A percentile compares a stretch with the other conserved stretches of the same genome.
These are phyloP conservation scores for Trypanosoma cruzi DNA, from an alignment of 208 protist species.

Conservation along the genomic window DNA sequence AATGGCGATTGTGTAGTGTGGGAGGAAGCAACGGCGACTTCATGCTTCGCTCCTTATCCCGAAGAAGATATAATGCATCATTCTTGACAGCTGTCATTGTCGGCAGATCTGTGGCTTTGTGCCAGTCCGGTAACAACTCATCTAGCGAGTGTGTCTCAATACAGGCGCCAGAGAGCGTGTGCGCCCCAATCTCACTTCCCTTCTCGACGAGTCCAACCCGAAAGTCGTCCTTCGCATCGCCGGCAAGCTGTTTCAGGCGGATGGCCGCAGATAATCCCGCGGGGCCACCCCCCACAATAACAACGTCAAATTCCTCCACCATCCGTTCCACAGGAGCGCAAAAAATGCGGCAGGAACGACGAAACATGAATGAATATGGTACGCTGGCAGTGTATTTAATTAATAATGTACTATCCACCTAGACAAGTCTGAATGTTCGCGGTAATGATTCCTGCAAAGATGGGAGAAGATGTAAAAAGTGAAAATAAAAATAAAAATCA, in stretches of 20 bases:
- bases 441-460: not conserved
- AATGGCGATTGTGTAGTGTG: constrained; percentile 93
- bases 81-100: constrained; percentile 86
- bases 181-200: constrained; percentile 94
- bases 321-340: constrained; percentile 74
- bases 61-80: constrained; percentile 92
- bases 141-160: constrained; percentile 95
- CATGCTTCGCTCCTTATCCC: constrained; percentile 44
- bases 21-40: constrained; percentile 79
- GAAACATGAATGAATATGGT: constrained; percentile 35
- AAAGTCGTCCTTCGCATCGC: constrained; percentile 77
- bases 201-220: constrained; percentile 97
- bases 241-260: constrained; percentile 94
- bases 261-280: constrained; percentile 96
- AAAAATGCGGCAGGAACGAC: constrained; percentile 34
- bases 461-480: not conserved
- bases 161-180: constrained; percentile 97
- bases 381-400: too few relatives aligned
- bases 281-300: constrained; percentile 96
- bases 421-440: too few relatives aligned
- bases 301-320: constrained; percentile 96
- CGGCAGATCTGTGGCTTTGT: constrained; percentile 60
- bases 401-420: not conserved
- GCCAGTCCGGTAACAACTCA: constrained; percentile 97
- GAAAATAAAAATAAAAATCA: not conserved